phyloP scores from a whole-genome alignment of 176 grass and related monocot genomes.

The Oryza glaberrima region DNA sequence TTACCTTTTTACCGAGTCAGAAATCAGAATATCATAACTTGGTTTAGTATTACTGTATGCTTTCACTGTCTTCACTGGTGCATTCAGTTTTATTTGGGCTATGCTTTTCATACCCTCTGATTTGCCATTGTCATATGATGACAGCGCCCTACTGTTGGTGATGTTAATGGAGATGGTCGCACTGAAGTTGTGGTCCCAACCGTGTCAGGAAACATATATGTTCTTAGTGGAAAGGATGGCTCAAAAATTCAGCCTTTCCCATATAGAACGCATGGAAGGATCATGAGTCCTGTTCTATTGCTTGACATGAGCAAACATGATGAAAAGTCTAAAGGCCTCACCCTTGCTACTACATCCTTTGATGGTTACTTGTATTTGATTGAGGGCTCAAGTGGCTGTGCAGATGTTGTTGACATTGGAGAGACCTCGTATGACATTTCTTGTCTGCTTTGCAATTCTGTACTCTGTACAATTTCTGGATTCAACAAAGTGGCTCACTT shows the following conservation, averaged over 20 bases:
- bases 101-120: conserved; percentile 37
- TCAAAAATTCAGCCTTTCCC: conserved; percentile 75
- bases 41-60: conserved; percentile 6
- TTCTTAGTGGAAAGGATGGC: conserved; percentile 93
- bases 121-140: conserved; percentile 43
- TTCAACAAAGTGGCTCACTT: conserved; percentile 21
- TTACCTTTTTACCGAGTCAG: not conserved
- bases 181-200: conserved; percentile 86
- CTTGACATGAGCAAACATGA: conserved; percentile 72
- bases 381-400: conserved; percentile 85
- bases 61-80: conserved; percentile 11
- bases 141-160: conserved; percentile 90
- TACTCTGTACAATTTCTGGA: conserved; percentile 19
- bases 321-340: conserved; percentile 66
- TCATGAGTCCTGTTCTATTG: conserved; percentile 87
- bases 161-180: conserved; percentile 88
- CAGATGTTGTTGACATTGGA: conserved; percentile 95
- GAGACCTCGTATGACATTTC: conserved; percentile 76
- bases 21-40: conserved; percentile 27
- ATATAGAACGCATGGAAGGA: conserved; percentile 84
- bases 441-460: conserved; percentile 30
- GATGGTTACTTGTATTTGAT: conserved; percentile 96
- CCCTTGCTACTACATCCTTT: conserved; percentile 85
- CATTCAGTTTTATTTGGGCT: conserved; percentile 6
- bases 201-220: conserved; percentile 87